A percentile compares a stretch with the other conserved stretches of the same genome.
phyloP scores from a whole-genome alignment of 2,329 filamentous ascomycete genomes.

The Ophiostoma novo-ulmi region DNA sequence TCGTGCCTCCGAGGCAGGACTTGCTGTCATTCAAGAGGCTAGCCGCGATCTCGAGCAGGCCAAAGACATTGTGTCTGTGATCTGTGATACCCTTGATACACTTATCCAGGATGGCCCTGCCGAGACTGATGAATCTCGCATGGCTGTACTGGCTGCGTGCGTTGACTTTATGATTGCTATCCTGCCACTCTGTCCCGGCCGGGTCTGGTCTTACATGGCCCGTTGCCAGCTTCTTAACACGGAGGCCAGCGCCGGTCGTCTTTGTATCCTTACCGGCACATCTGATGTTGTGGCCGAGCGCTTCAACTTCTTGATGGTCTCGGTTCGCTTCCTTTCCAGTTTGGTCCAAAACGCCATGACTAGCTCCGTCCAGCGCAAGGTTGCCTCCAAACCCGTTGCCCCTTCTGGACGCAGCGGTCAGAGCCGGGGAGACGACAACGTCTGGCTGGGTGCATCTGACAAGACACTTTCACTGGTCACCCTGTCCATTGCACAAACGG shows the following conservation, averaged over 20 bases:
- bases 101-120: conserved; percentile 54
- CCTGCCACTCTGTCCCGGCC: conserved; percentile 67
- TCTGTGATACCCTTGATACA: conserved; percentile 80
- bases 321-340: conserved; percentile 66
- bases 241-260: conserved; percentile 68
- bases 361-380: conserved; percentile 62
- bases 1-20: conserved; percentile 33
- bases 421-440: conserved; percentile 38
- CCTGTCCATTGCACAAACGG: conserved; percentile 65
- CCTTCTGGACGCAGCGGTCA: conserved; percentile 34
- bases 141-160: conserved; percentile 65
- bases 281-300: conserved; percentile 72
- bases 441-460: conserved; percentile 70
- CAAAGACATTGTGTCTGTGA: conserved; percentile 71
- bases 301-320: conserved; percentile 71
- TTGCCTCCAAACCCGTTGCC: conserved; percentile 42
- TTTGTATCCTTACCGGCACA: conserved; percentile 73
- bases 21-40: conserved; percentile 54
- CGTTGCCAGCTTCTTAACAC: conserved; percentile 74
- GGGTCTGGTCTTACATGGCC: conserved; percentile 85
- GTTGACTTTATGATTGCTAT: conserved; percentile 74
- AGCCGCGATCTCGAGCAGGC: conserved; percentile 52
- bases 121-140: conserved; percentile 57
- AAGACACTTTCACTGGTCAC: conserved; percentile 68
- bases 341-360: conserved; percentile 70